Conservation (phyloP, 2,329 filamentous ascomycete genomes). For the Claviceps sp. region DNA sequence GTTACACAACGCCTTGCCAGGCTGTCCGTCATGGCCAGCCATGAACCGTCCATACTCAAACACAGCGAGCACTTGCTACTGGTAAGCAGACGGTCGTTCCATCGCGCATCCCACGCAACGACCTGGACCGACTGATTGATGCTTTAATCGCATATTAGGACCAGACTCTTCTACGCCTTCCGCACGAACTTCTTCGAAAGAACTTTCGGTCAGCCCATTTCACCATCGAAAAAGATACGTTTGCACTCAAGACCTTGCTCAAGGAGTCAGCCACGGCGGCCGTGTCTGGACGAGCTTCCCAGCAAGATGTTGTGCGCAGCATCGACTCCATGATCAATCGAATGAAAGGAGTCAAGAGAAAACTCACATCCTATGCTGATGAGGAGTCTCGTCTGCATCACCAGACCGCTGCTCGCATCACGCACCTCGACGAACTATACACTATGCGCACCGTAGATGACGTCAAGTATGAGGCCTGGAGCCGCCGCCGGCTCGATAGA, state of each 20-base stretch:
- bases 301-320: conserved; percentile 61
- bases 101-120: background rate
- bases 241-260: conserved; percentile 45
- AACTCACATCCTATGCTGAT: conserved; percentile 61
- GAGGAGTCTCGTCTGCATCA: conserved; percentile 68
- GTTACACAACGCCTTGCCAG: background rate
- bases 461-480: conserved; percentile 89
- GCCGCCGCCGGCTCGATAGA: conserved; percentile 64
- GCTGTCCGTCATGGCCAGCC: conserved; percentile 38
- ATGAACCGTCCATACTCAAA: conserved; percentile 54
- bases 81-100: conserved; percentile 27
- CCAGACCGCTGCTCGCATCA: conserved; percentile 62
- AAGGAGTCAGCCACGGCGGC: conserved; percentile 54
- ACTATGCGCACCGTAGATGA: conserved; percentile 71
- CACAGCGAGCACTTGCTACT: conserved; percentile 65
- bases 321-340: conserved; percentile 76
- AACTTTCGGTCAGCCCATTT: conserved; percentile 84
- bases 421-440: conserved; percentile 72
- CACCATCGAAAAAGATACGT: conserved; percentile 58
- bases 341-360: conserved; percentile 79
- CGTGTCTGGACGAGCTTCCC: conserved; percentile 45
- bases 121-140: background rate
- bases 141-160: conserved; percentile 41
- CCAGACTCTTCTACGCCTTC: conserved; percentile 84
- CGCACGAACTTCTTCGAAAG: conserved; percentile 82